Percentiles rank a stretch among this genome's conserved stretches.
phyloP scores from a whole-genome alignment of 306 rosid genomes.

The Malus sieversii region DNA sequence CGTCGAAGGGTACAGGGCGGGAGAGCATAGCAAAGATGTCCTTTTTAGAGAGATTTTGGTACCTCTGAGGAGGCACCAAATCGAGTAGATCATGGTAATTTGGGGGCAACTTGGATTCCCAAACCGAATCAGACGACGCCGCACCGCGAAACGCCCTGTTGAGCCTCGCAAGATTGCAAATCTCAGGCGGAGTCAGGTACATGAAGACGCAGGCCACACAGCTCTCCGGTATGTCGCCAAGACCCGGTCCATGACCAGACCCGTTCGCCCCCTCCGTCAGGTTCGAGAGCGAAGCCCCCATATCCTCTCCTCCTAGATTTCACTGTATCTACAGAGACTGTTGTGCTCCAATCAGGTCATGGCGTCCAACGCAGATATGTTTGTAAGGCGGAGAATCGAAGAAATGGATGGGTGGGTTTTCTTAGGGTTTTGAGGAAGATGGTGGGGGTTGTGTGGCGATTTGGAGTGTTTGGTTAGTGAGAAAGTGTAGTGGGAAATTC shows the following conservation, averaged over 20 bases:
- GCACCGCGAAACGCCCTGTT: conserved; percentile 83
- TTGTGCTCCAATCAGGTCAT: neutral
- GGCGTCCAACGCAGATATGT: neutral
- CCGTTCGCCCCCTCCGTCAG: conserved; percentile 52
- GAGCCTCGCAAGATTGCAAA: conserved; percentile 78
- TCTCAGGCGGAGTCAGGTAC: conserved; percentile 80
- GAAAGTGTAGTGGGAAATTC: neutral
- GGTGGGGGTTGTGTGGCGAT: neutral
- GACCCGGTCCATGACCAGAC: conserved; percentile 51
- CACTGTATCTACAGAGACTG: neutral
- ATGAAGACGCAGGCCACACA: conserved; percentile 87
- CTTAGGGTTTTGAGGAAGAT: neutral
- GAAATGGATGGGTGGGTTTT: neutral
- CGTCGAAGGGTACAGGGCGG: conserved; percentile 56
- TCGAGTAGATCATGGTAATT: conserved; percentile 69
- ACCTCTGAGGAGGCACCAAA: conserved; percentile 49
- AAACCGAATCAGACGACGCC: conserved; percentile 77
- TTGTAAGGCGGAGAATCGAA: neutral
- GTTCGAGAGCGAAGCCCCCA: conserved; percentile 83
- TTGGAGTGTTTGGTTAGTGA: conserved; percentile 3
- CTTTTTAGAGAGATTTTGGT: conserved; percentile 53
- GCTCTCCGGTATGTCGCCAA: conserved; percentile 87
- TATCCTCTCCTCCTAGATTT: conserved; percentile 3
- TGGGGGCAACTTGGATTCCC: conserved; percentile 72
- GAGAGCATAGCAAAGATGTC: conserved; percentile 67